These are phyloP conservation scores for Orbilia javanica DNA, from an alignment of 2,329 filamentous ascomycete species.

Conservation along the genomic window DNA sequence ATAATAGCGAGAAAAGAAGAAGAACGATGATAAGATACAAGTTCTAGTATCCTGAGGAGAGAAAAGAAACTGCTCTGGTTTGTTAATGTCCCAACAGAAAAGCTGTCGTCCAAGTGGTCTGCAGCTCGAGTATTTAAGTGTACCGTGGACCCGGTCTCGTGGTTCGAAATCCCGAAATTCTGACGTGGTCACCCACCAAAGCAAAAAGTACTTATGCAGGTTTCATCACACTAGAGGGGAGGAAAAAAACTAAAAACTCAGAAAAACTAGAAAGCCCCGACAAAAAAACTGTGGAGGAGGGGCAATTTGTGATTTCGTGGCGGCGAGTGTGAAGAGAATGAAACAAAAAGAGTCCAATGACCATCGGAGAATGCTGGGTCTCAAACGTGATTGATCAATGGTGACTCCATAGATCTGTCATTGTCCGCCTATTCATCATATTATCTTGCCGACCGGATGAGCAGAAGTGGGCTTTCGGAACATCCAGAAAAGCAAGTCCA, in stretches of 20 bases:
- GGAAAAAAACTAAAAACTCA: constrained; percentile 5
- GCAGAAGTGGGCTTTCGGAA: constrained; percentile 19
- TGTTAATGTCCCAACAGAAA: constrained; percentile 39
- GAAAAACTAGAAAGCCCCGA: background rate
- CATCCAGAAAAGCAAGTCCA: constrained; percentile 31
- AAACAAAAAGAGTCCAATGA: constrained; percentile 43
- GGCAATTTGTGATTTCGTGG: constrained; percentile 16
- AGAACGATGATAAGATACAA: constrained; percentile 17
- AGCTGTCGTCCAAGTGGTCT: constrained; percentile 22
- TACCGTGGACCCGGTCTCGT: constrained; percentile 46
- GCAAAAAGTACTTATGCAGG: constrained; percentile 39
- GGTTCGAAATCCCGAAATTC: constrained; percentile 56
- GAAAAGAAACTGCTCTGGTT: constrained; percentile 21
- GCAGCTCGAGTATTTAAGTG: constrained; percentile 42
- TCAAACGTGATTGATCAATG: constrained; percentile 37
- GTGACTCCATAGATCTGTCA: constrained; percentile 35
- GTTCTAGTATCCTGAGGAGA: constrained; percentile 20
- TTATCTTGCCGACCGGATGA: constrained; percentile 22
- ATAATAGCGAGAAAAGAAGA: background rate
- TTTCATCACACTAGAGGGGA: constrained; percentile 47
- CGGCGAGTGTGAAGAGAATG: constrained; percentile 5
- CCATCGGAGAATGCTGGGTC: constrained; percentile 26
- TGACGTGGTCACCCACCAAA: constrained; percentile 58
- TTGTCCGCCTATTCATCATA: constrained; percentile 4
- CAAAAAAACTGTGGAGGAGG: constrained; percentile 27